Base-by-base conservation (phyloP, 169 alveolate genomes). In the Toxoplasma gondii region DNA sequence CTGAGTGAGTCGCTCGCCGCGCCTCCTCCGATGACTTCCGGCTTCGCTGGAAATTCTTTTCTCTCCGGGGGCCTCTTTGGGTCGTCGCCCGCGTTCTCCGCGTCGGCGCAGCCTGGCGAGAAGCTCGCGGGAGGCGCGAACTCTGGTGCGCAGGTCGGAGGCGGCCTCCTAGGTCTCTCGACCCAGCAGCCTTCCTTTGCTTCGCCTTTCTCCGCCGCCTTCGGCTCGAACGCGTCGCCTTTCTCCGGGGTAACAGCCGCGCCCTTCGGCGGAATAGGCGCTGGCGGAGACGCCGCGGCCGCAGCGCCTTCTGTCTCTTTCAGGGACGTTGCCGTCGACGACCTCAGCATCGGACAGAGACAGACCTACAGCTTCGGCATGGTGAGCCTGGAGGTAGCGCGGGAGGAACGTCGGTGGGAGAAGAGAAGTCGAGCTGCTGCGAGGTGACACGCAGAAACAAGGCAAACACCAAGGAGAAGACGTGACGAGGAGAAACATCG, bases 331-430 rank as follows among this genome's bases (percentile, higher is more conserved):
- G 90, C 90, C 64, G 90, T 82, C 24, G 90, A 82, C 38, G 90
- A 82, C 24, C 90, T 82, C 39, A 82, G 90, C 41, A 82, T 82
- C 67, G 90, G 90, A 4, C 90, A 82, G 90, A 12, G 90, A 12
- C 90, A 82, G 67, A 82, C 90, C 41, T 82, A 82, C 90, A 82
- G 69, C 64, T 82, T 82, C 41, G 90, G 90, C 53, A 82, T 82
- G 90, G 90, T 82, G 36, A 80, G 88, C 22, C 58, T 49, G 4
- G 22, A 49, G 58, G 58, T 4, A 49, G 12, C 22, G 12, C 22
- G 58, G 22, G 4, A 4, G 74, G 29, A 64, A 64, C 31, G 1
- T 31, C 29, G 24, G 34, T 12, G 27, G 9, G 67, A 53, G 67
- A 53, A 9, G 27, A 53, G 67, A 19, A 19, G 19, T 12, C 67